phyloP scores from a whole-genome alignment of 176 grass and related monocot genomes.

The Lolium multiflorum region DNA sequence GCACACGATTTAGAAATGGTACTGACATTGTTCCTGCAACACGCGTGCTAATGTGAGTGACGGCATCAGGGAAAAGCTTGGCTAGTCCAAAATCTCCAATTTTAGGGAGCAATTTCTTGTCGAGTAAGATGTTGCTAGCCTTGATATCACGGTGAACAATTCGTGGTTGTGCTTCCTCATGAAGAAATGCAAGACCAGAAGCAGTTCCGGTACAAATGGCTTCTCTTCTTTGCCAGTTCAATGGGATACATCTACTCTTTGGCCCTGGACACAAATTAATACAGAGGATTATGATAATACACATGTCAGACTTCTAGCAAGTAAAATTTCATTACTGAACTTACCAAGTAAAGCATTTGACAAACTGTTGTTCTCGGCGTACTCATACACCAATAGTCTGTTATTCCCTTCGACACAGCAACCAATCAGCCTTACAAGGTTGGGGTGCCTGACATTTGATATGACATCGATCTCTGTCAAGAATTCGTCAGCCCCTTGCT shows the following conservation, averaged over 20 bases:
- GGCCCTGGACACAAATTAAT: conserved; percentile 46
- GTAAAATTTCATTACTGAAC: conserved; percentile 17
- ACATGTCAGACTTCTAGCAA: conserved; percentile 26
- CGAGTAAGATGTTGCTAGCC: conserved; percentile 77
- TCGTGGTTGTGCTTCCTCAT: conserved; percentile 65
- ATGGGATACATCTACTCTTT: conserved; percentile 58
- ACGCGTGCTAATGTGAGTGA: conserved; percentile 78
- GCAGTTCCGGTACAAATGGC: conserved; percentile 69
- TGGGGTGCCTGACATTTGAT: conserved; percentile 72
- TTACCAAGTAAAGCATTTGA: conserved; percentile 70
- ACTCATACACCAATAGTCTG: conserved; percentile 67
- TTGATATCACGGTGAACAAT: conserved; percentile 81
- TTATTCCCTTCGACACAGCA: conserved; percentile 57
- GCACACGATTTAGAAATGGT: background rate
- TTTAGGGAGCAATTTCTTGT: conserved; percentile 58
- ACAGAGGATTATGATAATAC: conserved; percentile 30
- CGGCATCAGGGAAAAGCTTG: conserved; percentile 65
- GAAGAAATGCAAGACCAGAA: conserved; percentile 74
- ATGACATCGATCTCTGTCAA: conserved; percentile 75
- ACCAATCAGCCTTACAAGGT: conserved; percentile 72
- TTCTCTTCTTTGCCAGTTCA: conserved; percentile 63
- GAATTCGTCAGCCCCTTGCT: conserved; percentile 66
- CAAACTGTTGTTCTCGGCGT: conserved; percentile 62
- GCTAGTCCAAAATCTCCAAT: conserved; percentile 80
- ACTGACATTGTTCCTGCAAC: conserved; percentile 74